Conservation (phyloP, 805 yeast species). For the Lachancea kluyveri region DNA sequence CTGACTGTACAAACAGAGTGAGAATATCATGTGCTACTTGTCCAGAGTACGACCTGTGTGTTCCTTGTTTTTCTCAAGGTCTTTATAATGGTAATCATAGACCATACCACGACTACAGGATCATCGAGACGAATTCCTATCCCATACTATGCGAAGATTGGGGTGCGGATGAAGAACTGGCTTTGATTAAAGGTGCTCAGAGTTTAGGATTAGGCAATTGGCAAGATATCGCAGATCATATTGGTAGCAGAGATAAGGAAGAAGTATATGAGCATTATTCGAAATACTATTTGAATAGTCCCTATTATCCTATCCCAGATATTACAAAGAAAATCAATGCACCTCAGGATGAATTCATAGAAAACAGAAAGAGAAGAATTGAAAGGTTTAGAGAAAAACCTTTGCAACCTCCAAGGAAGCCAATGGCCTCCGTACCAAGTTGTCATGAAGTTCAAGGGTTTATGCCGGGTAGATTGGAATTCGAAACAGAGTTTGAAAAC, state of each 20-base stretch:
- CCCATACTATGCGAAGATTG: slow-evolving; percentile 87
- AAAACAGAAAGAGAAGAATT: slow-evolving; percentile 59
- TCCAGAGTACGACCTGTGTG: slow-evolving; percentile 93
- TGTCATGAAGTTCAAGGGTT: slow-evolving; percentile 97
- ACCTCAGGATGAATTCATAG: slow-evolving; percentile 62
- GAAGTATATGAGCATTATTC: slow-evolving; percentile 85
- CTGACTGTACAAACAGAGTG: slow-evolving; percentile 90
- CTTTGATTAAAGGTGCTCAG: slow-evolving; percentile 86
- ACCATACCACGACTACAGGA: slow-evolving; percentile 89
- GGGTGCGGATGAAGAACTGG: slow-evolving; percentile 98
- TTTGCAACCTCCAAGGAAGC: slow-evolving; percentile 80
- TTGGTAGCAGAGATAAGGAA: slow-evolving; percentile 86
- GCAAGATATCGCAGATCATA: slow-evolving; percentile 96
- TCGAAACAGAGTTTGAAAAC: slow-evolving; percentile 93
- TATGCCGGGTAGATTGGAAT: slow-evolving; percentile 98
- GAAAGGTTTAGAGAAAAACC: slow-evolving; percentile 69
- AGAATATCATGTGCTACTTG: slow-evolving; percentile 90
- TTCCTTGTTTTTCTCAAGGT: slow-evolving; percentile 92
- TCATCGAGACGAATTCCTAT: slow-evolving; percentile 90
- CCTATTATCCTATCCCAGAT: slow-evolving; percentile 83
- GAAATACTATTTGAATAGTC: slow-evolving; percentile 59
- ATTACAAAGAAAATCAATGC: slow-evolving; percentile 65
- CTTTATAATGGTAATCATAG: slow-evolving; percentile 74
- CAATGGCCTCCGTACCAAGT: slow-evolving; percentile 87
- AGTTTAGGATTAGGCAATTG: slow-evolving; percentile 91